Conservation (phyloP, 2,329 filamentous ascomycete genomes). For the Xylariales sp. region DNA sequence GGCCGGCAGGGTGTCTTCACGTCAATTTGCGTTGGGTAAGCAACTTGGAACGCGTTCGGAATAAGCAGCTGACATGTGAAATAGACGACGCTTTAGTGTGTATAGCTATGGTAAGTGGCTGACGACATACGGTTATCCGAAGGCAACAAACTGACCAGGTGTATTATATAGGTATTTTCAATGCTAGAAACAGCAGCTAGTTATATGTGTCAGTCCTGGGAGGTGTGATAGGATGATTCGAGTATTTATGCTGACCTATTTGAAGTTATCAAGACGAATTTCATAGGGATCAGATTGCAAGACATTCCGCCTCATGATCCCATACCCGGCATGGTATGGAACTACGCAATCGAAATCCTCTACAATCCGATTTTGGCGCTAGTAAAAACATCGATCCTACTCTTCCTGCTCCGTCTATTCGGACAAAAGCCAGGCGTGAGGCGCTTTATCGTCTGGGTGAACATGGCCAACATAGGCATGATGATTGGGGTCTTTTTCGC, state of each 20-base stretch:
- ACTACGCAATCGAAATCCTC: slow-evolving; percentile 54
- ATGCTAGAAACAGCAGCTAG: slow-evolving; percentile 42
- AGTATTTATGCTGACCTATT: slow-evolving; percentile 16
- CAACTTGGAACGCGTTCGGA: neutral
- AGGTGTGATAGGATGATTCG: neutral
- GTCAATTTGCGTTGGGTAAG: slow-evolving; percentile 42
- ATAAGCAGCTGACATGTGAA: slow-evolving; percentile 25
- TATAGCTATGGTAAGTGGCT: slow-evolving; percentile 42
- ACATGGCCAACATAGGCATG: slow-evolving; percentile 50
- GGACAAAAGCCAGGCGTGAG: slow-evolving; percentile 52
- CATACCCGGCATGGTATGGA: slow-evolving; percentile 46
- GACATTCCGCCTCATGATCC: slow-evolving; percentile 42
- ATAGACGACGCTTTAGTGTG: slow-evolving; percentile 42
- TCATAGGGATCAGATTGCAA: slow-evolving; percentile 39
- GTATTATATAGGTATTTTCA: slow-evolving; percentile 36
- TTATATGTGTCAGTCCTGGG: slow-evolving; percentile 42
- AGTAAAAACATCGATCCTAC: slow-evolving; percentile 58
- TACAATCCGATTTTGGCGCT: slow-evolving; percentile 61
- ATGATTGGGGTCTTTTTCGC: slow-evolving; percentile 48
- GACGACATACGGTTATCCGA: neutral
- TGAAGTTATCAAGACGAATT: slow-evolving; percentile 43
- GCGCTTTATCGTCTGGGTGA: slow-evolving; percentile 48
- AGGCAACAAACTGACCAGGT: slow-evolving; percentile 15
- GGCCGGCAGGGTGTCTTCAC: slow-evolving; percentile 39
- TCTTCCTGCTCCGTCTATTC: slow-evolving; percentile 59